phyloP scores from a whole-genome alignment of 2,329 filamentous ascomycete genomes.

The Exophiala sp. region DNA sequence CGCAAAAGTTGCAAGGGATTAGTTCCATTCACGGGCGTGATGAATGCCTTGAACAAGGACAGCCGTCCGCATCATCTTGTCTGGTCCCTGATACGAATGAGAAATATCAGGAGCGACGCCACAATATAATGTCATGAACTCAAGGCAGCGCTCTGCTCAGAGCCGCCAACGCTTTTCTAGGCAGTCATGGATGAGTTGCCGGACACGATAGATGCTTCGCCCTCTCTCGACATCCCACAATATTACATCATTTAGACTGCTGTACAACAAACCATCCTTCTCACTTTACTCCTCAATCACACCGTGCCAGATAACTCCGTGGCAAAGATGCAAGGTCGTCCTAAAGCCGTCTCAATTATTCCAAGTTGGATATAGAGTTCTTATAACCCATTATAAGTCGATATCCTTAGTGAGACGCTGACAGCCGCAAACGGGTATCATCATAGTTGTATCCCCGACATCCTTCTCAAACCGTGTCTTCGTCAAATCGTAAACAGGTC shows the following conservation, averaged over 20 bases:
- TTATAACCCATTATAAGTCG: too few species aligned
- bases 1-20: background rate
- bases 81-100: too few species aligned
- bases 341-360: too few species aligned
- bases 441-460: background rate
- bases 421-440: constrained; percentile 7
- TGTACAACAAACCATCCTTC: constrained; percentile 3
- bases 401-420: background rate
- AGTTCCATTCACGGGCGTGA: background rate
- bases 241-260: constrained; percentile 3
- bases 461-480: constrained; percentile 4
- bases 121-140: too few species aligned
- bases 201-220: background rate
- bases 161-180: too few species aligned
- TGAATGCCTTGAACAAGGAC: background rate
- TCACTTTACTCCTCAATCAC: background rate
- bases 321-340: too few species aligned
- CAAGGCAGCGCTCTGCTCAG: too few species aligned
- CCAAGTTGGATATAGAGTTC: too few species aligned
- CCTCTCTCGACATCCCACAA: background rate
- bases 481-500: constrained; percentile 16
- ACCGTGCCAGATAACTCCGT: background rate
- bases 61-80: too few species aligned
- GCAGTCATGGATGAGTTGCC: too few species aligned
- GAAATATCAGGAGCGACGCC: too few species aligned